Base-by-base conservation (phyloP, 768 basidiomycete genomes). In the Auricularia auricula-judae region DNA sequence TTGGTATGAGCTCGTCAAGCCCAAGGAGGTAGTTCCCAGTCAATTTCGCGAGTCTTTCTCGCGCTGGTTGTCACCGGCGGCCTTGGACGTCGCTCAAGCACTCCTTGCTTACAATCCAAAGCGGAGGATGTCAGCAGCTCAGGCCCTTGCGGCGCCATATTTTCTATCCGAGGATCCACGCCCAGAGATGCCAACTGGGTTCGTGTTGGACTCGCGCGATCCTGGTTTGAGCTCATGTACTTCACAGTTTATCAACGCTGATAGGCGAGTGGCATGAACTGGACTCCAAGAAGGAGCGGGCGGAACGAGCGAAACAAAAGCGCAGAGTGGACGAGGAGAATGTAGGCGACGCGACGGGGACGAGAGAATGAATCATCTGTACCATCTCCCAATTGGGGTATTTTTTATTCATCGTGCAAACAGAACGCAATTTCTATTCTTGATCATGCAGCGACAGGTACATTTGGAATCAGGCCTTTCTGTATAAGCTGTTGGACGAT, bases 1-100 rank as follows among this genome's bases (percentile, higher is more conserved):
- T 2, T 99, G 97, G 97, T 99, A 93, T 72, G 97, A 99, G 73
- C 82, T 99, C n/a, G 88, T 99, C 61, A 94, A 92, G 73, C 94
- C 96, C 1, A 88, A 84, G 70, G 87, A 91, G 61, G 73, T 76
- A 12, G 76, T 93, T 10, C 82, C 83, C 16, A 89, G 89, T 69
- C 85, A 82, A 64, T 93, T 99, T 71, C 81, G 89, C 60, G 87
- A 90, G 58, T 53, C 64, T 10, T 23, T 3, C 36, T 29, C 12
- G 65, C 94, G 93, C 73, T 93, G 93, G 86, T 79, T 96, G 70
- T 88, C 93, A 2, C 86, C 89, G 3, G 89, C 87, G 18, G 93
- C 85, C 4, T 80, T 98, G 53, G 91, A 98, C 70, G 78, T 99
- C 4, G 95, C 94, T 1, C 89, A 95, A 70, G 79, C 78, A 58